Evolutionary conservation across 768 basidiomycete genomes (phyloP), one percentile per base, ranked within the genome.

Genomic region (Lactifluus volemus): DNA sequence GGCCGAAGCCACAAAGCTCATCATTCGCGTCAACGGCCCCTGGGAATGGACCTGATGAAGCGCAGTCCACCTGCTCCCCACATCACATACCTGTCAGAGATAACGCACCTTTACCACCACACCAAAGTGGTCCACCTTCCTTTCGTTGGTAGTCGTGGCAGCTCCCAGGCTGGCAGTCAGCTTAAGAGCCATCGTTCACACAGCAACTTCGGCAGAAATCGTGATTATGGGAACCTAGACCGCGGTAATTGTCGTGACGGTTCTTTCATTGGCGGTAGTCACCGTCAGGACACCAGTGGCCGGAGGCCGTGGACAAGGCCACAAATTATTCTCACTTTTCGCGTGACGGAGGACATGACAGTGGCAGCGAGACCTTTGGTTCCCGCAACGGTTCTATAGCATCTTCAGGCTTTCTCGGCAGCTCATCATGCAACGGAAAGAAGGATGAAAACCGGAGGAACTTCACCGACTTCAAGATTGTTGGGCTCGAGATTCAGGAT

Each of bases 381-480:
- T 59, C 77, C 49, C 78, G 82, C 70, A 84, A 88, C 70, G 77
- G 78, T 55, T 47, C 62, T 55, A 62, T 64, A 59, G 49, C 55
- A n/a, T 51, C 65, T 42, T 67, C 63, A 12, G 54, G 58, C 59
- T 66, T 61, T 34, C 19, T 67, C 59, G 29, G 60, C 62, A 53
- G 60, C 54, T 50, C 67, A 62, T 53, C 49, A 41, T 63, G 71
- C 3, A 60, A 74, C 69, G 84, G 85, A 80, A 90, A 90, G 81
- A 88, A 87, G 74, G 89, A 91, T 70, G 90, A 92, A 73, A 88
- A 88, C 71, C 83, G 87, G 69, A 84, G 92, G 68, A 97, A 95
- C 34, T 84, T 99, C 67, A 98, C 94, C 41, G 96, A 98, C 76
- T 99, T 99, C 83, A 92, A 96, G 76, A n/a, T 99, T 71, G 79